Conservation (phyloP, 1,284 basidiomycete genomes). For the Rhodotorula sp. region DNA sequence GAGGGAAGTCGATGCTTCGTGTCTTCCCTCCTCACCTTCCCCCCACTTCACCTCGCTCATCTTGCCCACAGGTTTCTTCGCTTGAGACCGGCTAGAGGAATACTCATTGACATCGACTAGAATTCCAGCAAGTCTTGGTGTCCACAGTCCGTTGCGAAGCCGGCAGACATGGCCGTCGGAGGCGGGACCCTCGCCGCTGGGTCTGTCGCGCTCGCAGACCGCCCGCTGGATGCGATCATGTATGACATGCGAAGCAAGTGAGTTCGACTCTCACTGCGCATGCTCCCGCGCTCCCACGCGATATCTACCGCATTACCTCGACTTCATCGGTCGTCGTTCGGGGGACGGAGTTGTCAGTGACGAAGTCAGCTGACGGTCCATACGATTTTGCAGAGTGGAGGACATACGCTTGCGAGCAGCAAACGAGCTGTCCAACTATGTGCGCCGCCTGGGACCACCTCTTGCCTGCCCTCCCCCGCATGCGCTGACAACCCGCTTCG, state of each 20-base stretch:
- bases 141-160: background rate
- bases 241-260: conserved; percentile 30
- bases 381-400: conserved; percentile 5
- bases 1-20: background rate
- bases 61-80: background rate
- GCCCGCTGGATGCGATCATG: conserved; percentile 37
- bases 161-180: conserved; percentile 23
- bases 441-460: background rate
- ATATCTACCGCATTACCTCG: background rate
- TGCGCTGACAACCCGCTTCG: background rate
- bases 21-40: background rate
- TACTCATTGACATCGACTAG: background rate
- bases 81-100: background rate
- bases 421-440: conserved; percentile 34
- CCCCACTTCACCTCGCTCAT: background rate
- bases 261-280: background rate
- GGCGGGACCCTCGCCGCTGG: conserved; percentile 3
- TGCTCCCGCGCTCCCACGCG: background rate
- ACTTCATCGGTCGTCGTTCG: background rate
- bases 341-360: background rate
- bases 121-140: too few species aligned
- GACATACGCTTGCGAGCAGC: conserved; percentile 32
- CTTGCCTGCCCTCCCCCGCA: background rate
- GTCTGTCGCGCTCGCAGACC: conserved; percentile 9
- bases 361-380: background rate